These are phyloP conservation scores for Glycyrrhiza uralensis DNA, from an alignment of 306 rosid genomes.

Conservation along the genomic window DNA sequence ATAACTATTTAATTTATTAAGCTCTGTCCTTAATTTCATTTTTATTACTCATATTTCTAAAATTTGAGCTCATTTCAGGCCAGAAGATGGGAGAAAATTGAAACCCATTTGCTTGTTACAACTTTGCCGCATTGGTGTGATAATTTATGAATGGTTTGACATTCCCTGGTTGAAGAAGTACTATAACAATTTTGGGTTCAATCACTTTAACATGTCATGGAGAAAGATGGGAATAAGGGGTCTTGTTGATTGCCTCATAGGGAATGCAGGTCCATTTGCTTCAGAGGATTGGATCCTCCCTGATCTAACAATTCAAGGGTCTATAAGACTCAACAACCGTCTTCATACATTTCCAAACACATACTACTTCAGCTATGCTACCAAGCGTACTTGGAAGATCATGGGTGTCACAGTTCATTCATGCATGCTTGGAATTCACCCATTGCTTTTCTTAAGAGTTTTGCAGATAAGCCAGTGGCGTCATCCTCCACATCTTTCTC, in stretches of 20 bases:
- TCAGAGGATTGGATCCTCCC: conserved; percentile 96
- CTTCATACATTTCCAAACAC: conserved; percentile 77
- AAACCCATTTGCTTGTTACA: conserved; percentile 72
- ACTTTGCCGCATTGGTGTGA: conserved; percentile 74
- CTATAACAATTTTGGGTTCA: conserved; percentile 85
- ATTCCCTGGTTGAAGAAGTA: conserved; percentile 74
- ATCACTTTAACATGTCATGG: conserved; percentile 83
- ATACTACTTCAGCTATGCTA: conserved; percentile 88
- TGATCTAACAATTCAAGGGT: conserved; percentile 90
- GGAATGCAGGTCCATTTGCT: conserved; percentile 78
- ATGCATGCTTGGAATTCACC: conserved; percentile 66
- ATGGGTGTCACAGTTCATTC: conserved; percentile 75
- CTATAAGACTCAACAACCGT: conserved; percentile 49
- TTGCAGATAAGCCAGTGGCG: conserved; percentile 93
- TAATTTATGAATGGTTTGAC: conserved; percentile 84
- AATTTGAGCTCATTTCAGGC: conserved; percentile 47
- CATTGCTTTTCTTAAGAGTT: conserved; percentile 72
- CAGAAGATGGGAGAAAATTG: conserved; percentile 81
- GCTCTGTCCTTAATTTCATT: no score
- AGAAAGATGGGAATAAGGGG: conserved; percentile 70
- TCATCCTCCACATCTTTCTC: conserved; percentile 70
- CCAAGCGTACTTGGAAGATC: conserved; percentile 71
- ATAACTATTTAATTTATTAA: no score
- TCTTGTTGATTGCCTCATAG: conserved; percentile 67
- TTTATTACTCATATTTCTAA: no score